phyloP scores from a whole-genome alignment of 352 stramenopile species.

The Phytophthora nicotianae region DNA sequence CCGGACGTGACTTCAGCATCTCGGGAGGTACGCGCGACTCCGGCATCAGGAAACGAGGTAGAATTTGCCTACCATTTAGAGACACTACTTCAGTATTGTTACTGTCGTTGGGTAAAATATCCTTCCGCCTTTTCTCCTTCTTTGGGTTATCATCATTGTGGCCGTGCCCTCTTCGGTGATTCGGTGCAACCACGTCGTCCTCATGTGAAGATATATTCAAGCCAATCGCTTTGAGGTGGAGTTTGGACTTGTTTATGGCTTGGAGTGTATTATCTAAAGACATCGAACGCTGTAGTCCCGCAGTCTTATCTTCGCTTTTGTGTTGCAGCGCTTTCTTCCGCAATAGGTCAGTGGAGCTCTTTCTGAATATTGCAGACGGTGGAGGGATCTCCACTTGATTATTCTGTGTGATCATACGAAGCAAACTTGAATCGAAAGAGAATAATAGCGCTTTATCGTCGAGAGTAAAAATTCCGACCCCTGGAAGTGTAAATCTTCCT shows the following conservation, averaged over 20 bases:
- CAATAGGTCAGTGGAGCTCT: slow-evolving; percentile 10
- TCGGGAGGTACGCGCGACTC: slow-evolving; percentile 29
- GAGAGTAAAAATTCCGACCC: slow-evolving; percentile 46
- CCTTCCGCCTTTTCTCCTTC: slow-evolving; percentile 13
- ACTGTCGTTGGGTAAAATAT: slow-evolving; percentile 1
- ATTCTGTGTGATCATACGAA: slow-evolving; percentile 22
- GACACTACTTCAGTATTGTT: slow-evolving; percentile 7
- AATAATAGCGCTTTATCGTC: slow-evolving; percentile 55
- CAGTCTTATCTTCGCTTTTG: background rate
- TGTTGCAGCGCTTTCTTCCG: slow-evolving; percentile 18
- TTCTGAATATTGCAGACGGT: slow-evolving; percentile 18
- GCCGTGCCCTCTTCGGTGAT: background rate
- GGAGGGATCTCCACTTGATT: slow-evolving; percentile 13
- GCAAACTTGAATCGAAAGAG: slow-evolving; percentile 47
- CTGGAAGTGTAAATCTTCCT: slow-evolving; percentile 37
- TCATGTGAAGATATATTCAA: background rate
- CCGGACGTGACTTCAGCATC: slow-evolving; percentile 19
- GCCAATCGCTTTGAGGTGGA: slow-evolving; percentile 6
- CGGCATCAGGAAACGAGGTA: slow-evolving; percentile 58
- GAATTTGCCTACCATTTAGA: slow-evolving; percentile 28
- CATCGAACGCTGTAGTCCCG: slow-evolving; percentile 22
- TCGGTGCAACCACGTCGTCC: background rate
- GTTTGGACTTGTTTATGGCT: slow-evolving; percentile 1
- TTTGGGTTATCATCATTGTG: background rate
- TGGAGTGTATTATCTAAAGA: slow-evolving; percentile 22